Base-by-base conservation (phyloP, 305 asterid genomes). In the Rubia balearica region DNA sequence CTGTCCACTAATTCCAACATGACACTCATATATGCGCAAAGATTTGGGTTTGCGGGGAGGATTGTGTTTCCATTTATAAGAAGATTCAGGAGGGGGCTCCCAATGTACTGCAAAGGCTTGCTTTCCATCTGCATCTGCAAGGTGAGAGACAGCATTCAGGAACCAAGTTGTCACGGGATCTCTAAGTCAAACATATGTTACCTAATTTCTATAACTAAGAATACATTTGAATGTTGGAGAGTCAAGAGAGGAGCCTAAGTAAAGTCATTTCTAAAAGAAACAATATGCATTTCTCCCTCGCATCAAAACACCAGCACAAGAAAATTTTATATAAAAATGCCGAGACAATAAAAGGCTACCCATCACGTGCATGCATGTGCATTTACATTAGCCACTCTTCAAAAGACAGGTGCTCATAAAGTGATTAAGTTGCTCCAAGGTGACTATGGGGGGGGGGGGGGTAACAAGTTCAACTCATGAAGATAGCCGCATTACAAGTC, bases 51-150 rank as follows among this genome's bases (percentile, higher is more conserved):
- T 90, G 74, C 83, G 76, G 42, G 96, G 98, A 75, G 75, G 87
- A 70, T 85, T 82, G 81, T 89, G 86, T 78, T 77, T 91, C 99
- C 99, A 94, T 71, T 68, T 87, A 82, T 94, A 86, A 75, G 86
- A 81, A 75, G 80, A 77, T 77, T 89, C 97, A 11, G 97, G 96
- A 83, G 96, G 86, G 65, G 97, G 98, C 81, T 94, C 99, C 99
- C 99, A 94, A 56, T 91, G 98, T 74, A 94, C 86, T 33, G 97
- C 99, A 84, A 72, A 87, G 76, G 92, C 88, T 81, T 89, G 96
- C 74, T 86, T 84, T 49, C 96, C 93, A 48, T 84, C 86, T 56
- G 87, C 90, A 79, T 85, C 96, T 91, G 89, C 67, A 74, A 30
- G 74, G 71, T 68, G 65, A 69, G 67, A 76, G 74, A 71, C 65